These are phyloP conservation scores for Naumovozyma dairenensis DNA, from an alignment of 805 yeast species.

Conservation along the genomic window DNA sequence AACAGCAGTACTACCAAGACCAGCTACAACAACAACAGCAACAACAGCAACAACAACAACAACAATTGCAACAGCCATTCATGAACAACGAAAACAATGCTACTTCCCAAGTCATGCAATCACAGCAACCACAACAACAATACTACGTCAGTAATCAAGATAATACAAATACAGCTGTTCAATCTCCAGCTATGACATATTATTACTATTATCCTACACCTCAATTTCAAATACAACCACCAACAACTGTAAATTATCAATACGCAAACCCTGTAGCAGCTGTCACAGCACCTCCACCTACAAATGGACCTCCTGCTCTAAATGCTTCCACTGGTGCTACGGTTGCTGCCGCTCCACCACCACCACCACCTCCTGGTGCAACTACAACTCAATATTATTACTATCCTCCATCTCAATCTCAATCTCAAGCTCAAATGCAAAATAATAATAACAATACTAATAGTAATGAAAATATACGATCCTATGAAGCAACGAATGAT, in stretches of 20 bases:
- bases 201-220: background rate
- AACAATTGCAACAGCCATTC: conserved; percentile 3
- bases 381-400: conserved; percentile 1
- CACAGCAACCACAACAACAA: background rate
- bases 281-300: too few species aligned
- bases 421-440: background rate
- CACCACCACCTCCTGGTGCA: too few species aligned
- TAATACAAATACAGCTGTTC: background rate
- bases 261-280: conserved; percentile 3
- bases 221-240: background rate
- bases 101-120: background rate
- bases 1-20: conserved; percentile 1
- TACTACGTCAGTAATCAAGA: too few species aligned
- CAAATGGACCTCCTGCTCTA: too few species aligned
- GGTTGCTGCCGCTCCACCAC: too few species aligned
- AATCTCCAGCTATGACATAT: background rate
- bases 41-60: conserved; percentile 5
- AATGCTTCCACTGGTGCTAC: too few species aligned
- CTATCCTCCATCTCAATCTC: background rate
- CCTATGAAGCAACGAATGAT: background rate
- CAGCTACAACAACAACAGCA: conserved; percentile 7
- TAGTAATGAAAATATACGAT: too few species aligned
- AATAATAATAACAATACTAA: too few species aligned
- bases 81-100: background rate
- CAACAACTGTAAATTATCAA: conserved; percentile 1